phyloP scores from a whole-genome alignment of 257 asterid species.

The Cruciata laevipes region DNA sequence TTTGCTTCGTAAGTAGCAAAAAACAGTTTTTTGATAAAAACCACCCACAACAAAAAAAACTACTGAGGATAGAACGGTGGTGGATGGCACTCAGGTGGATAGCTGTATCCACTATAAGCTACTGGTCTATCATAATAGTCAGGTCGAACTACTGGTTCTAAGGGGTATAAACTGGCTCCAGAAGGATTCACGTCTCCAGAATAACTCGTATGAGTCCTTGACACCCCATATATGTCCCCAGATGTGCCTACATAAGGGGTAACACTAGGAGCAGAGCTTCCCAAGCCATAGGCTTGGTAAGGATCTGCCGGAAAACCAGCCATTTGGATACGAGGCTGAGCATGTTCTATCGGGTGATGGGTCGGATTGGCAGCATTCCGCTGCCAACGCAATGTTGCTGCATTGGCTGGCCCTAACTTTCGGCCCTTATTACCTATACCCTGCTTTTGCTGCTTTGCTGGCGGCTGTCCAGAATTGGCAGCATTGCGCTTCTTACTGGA shows the following conservation, averaged over 20 bases:
- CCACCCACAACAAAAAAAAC: constrained; percentile 26
- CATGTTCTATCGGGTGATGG: constrained; percentile 23
- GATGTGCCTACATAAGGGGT: constrained; percentile 39
- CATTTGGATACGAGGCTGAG: constrained; percentile 26
- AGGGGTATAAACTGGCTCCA: constrained; percentile 30
- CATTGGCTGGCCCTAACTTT: constrained; percentile 12
- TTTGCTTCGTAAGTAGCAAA: constrained; percentile 6
- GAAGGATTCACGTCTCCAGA: constrained; percentile 34
- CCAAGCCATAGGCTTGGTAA: constrained; percentile 36
- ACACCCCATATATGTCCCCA: constrained; percentile 36
- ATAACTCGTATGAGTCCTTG: constrained; percentile 30
- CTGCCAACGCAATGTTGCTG: constrained; percentile 6
- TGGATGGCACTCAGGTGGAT: constrained; percentile 43
- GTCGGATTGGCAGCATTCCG: background rate
- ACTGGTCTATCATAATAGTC: constrained; percentile 33
- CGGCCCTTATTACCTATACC: background rate
- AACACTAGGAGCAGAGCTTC: constrained; percentile 32
- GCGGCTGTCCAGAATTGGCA: constrained; percentile 8
- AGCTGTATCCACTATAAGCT: constrained; percentile 39
- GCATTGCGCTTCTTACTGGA: constrained; percentile 34
- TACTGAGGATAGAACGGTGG: constrained; percentile 46
- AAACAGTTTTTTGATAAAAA: background rate
- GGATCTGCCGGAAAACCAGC: constrained; percentile 41
- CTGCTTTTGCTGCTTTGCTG: constrained; percentile 12
- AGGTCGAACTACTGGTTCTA: constrained; percentile 33